A percentile compares a stretch with the other conserved stretches of the same genome.
phyloP scores from a whole-genome alignment of 805 yeast species.

The Myxozyma monticola region DNA sequence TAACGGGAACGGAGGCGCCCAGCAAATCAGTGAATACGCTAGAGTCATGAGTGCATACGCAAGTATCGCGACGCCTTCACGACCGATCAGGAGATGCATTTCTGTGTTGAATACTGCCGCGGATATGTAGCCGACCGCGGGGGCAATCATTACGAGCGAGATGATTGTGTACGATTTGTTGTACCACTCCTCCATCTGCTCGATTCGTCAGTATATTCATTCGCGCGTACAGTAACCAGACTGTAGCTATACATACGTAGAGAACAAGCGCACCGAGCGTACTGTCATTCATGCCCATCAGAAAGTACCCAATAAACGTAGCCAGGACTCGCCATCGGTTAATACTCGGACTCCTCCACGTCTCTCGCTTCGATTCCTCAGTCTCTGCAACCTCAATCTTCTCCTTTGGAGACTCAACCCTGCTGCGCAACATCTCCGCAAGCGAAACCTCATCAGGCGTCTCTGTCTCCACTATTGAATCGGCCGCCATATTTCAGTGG shows the following conservation, averaged over 20 bases:
- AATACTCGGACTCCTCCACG: no score
- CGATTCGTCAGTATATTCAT: no score
- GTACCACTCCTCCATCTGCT: conserved; percentile 53
- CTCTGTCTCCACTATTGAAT: no score
- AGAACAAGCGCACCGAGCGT: conserved; percentile 52
- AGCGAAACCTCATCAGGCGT: no score
- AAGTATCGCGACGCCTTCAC: conserved; percentile 41
- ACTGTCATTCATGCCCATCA: conserved; percentile 45
- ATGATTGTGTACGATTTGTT: conserved; percentile 51
- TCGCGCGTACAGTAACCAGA: no score
- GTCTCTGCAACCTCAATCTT: no score
- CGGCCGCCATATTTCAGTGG: no score
- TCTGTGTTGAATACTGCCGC: conserved; percentile 51
- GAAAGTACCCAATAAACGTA: conserved; percentile 21
- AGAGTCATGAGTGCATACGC: conserved; percentile 43
- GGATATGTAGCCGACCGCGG: conserved; percentile 54
- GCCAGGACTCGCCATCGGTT: conserved; percentile 8
- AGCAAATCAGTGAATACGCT: conserved; percentile 48
- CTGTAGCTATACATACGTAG: no score
- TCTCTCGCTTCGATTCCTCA: no score
- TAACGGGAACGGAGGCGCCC: conserved; percentile 53
- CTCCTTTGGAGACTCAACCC: no score
- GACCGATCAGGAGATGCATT: conserved; percentile 46
- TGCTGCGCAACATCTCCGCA: no score
- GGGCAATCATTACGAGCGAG: conserved; percentile 57